These are phyloP conservation scores for Xylaria sp. DNA, from an alignment of 2,329 filamentous ascomycete genomes.

Conservation along the genomic window DNA sequence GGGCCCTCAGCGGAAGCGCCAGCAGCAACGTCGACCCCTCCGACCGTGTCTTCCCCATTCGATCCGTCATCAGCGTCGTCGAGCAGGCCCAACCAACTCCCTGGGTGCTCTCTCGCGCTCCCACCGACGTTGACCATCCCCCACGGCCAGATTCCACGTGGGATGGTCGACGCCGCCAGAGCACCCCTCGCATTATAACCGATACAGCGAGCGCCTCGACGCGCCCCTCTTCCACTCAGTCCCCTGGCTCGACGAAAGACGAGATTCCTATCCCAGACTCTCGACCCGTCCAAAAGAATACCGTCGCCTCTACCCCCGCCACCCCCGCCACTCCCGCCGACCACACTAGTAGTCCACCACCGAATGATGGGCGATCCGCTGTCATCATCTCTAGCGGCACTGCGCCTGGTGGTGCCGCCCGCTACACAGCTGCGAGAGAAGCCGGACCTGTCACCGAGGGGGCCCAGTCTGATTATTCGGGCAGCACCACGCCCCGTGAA, in stretches of 20 bases:
- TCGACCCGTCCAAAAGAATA: constrained; percentile 35
- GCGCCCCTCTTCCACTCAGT: constrained; percentile 38
- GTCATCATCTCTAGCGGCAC: constrained; percentile 43
- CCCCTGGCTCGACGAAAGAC: constrained; percentile 35
- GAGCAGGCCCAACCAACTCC: constrained; percentile 60
- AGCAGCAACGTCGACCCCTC: constrained; percentile 48
- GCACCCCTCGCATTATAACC: constrained; percentile 48
- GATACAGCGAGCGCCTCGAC: constrained; percentile 32
- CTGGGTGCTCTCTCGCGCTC: constrained; percentile 49
- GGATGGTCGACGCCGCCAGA: constrained; percentile 51
- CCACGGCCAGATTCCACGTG: constrained; percentile 46
- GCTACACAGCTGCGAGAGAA: constrained; percentile 36
- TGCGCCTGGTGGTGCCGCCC: constrained; percentile 43
- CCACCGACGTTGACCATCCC: constrained; percentile 55
- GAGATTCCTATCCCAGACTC: constrained; percentile 10
- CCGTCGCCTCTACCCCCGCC: constrained; percentile 1
- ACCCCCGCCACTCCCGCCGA: constrained; percentile 13
- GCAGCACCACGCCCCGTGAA: constrained; percentile 33
- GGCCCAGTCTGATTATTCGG: constrained; percentile 25
- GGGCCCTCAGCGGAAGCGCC: constrained; percentile 6
- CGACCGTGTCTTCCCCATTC: constrained; percentile 82
- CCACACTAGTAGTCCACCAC: constrained; percentile 34
- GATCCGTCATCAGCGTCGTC: constrained; percentile 80
- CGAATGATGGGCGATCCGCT: constrained; percentile 26
- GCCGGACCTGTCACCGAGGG: constrained; percentile 19